Conservation (phyloP, 306 rosid species). For the Quercus suber region DNA sequence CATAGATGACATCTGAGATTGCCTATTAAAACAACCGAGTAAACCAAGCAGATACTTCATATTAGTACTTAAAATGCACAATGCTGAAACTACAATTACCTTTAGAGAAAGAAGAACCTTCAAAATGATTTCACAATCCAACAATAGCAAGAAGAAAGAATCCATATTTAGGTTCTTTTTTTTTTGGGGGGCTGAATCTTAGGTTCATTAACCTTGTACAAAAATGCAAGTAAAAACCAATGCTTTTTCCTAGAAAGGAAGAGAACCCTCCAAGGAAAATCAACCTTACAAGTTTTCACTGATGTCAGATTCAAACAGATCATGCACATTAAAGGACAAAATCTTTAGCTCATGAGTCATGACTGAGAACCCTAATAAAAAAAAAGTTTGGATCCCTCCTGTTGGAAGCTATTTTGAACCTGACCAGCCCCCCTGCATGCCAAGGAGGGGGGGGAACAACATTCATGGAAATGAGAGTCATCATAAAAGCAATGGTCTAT, state of each 20-base stretch:
- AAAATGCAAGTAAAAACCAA: not conserved
- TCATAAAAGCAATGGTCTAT: no score
- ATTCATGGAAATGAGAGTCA: no score
- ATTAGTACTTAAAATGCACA: not conserved
- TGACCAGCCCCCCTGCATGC: no score
- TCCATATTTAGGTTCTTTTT: not conserved
- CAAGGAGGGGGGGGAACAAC: no score
- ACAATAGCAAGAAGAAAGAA: not conserved
- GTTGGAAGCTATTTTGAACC: no score
- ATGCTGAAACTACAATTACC: not conserved
- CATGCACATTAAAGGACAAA: no score
- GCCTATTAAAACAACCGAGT: slow-evolving; percentile 23
- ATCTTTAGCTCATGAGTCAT: no score
- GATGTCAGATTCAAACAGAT: not conserved
- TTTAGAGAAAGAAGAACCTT: not conserved
- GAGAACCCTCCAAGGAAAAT: not conserved
- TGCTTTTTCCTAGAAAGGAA: not conserved
- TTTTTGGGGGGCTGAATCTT: not conserved
- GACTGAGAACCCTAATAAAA: no score
- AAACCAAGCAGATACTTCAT: not conserved
- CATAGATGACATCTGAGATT: slow-evolving; percentile 49
- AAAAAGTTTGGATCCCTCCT: no score
- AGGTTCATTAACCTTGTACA: not conserved
- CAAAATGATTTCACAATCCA: not conserved
- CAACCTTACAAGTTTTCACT: not conserved